Evolutionary conservation across 306 rosid genomes (phyloP), one percentile per base, ranked within the genome.

Genomic region (Urtica urens): DNA sequence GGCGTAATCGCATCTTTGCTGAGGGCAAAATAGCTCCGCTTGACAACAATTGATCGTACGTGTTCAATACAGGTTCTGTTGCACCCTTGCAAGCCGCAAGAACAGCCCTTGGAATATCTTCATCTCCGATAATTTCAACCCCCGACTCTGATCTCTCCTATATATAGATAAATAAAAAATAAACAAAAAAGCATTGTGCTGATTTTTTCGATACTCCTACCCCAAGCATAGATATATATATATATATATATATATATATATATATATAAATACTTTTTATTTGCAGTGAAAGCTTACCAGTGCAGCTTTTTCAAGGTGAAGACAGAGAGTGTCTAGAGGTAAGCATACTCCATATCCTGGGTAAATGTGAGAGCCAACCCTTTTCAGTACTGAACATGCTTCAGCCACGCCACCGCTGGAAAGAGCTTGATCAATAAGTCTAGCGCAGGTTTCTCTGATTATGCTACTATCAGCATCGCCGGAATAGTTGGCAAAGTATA

Each of bases 231-330:
- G n/a, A n/a, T n/a, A n/a, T n/a, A n/a, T n/a, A n/a, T n/a, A n/a
- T n/a, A n/a, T n/a, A n/a, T n/a, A n/a, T n/a, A 31, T 46, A 14
- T 43, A 15, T 16, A 6, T 33, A n/a, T n/a, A n/a, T n/a, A n/a
- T n/a, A n/a, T n/a, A n/a, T n/a, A 47, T n/a, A 46, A 22, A 21
- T 46, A 23, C 31, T 48, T 41, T 53, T 38, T 54, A 27, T 40
- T 22, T 39, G 35, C 0, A 8, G 42, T 23, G 42, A 57, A 71
- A 7, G 67, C 10, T 18, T 81, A 90, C 99, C 92, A 79, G 50
- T 73, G 79, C 92, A 66, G 95, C 94, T 72, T 79, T 90, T 80
- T 90, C 99, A 19, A 90, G 95, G 65, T 85, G 96, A 62, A 85
- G 94, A 70, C 96, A 90, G 26, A 85, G 70, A 29, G 83, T 66